A percentile compares a stretch with the other conserved stretches of the same genome.
phyloP scores from a whole-genome alignment of 352 stramenopile genomes.

The Phytopythium oedochilum region DNA sequence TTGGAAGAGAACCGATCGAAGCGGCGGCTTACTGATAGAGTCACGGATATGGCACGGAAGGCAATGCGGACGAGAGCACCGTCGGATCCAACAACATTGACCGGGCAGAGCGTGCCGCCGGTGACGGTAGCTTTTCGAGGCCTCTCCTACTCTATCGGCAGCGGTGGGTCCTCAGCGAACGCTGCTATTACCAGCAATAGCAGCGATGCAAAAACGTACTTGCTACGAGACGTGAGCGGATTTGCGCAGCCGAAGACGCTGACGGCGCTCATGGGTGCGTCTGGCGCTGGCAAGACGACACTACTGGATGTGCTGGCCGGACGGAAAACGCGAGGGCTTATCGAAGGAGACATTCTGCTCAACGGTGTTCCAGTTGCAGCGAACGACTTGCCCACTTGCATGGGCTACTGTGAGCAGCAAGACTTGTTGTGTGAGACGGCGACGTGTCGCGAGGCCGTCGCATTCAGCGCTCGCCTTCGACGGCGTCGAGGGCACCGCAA shows the following conservation, averaged over 20 bases:
- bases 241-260: constrained; percentile 44
- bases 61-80: not conserved
- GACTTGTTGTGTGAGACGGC: constrained; percentile 83
- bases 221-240: constrained; percentile 60
- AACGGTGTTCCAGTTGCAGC: constrained; percentile 79
- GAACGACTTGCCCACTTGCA: no score
- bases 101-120: constrained; percentile 14
- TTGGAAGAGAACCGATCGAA: not conserved
- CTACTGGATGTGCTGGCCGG: constrained; percentile 94
- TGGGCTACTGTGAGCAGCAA: constrained; percentile 72
- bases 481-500: not conserved
- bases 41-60: not conserved
- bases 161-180: no score
- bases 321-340: constrained; percentile 86
- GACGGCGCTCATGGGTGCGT: constrained; percentile 72
- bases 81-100: not conserved
- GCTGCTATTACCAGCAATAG: no score
- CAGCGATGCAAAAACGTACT: constrained; percentile 28
- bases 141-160: constrained; percentile 36
- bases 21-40: not conserved
- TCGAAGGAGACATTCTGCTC: constrained; percentile 83
- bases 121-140: constrained; percentile 43
- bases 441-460: constrained; percentile 71
- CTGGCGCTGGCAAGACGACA: constrained; percentile 91
- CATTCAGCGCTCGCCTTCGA: constrained; percentile 23